Conservation (phyloP, 768 basidiomycete species). For the Xerocomellus amylosporus region DNA sequence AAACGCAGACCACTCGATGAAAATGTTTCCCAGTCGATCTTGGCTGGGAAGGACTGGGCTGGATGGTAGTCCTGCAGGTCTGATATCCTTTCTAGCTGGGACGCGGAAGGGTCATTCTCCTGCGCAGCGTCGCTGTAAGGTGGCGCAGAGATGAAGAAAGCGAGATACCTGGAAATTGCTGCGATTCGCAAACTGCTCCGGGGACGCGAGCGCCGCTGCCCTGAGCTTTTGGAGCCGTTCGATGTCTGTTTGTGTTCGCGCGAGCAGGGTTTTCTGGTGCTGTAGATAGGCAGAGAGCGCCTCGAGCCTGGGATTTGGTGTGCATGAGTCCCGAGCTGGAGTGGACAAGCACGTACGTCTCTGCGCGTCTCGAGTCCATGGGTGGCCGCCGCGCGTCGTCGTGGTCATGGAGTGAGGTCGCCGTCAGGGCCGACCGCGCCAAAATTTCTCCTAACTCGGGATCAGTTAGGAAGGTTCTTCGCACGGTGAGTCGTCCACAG, state of each 20-base stretch:
- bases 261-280: conserved; percentile 56
- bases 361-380: conserved; percentile 36
- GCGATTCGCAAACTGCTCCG: conserved; percentile 34
- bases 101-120: conserved; percentile 8
- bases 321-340: background rate
- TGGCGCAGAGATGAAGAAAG: background rate
- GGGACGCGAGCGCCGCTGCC: conserved; percentile 35
- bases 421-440: conserved; percentile 15
- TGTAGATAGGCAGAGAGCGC: conserved; percentile 67
- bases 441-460: conserved; percentile 25
- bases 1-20: conserved; percentile 48
- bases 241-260: conserved; percentile 62
- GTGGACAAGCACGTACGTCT: conserved; percentile 26
- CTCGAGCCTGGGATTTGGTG: conserved; percentile 34
- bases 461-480: conserved; percentile 22
- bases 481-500: conserved; percentile 29
- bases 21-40: conserved; percentile 64
- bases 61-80: conserved; percentile 45
- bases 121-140: conserved; percentile 22
- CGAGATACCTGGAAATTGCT: conserved; percentile 35
- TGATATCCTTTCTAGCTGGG: conserved; percentile 42
- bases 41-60: conserved; percentile 39
- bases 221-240: conserved; percentile 49
- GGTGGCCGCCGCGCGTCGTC: conserved; percentile 22
- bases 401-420: conserved; percentile 34